Conservation (phyloP, 805 yeast genomes). For the Wickerhamomyces chambardii region DNA sequence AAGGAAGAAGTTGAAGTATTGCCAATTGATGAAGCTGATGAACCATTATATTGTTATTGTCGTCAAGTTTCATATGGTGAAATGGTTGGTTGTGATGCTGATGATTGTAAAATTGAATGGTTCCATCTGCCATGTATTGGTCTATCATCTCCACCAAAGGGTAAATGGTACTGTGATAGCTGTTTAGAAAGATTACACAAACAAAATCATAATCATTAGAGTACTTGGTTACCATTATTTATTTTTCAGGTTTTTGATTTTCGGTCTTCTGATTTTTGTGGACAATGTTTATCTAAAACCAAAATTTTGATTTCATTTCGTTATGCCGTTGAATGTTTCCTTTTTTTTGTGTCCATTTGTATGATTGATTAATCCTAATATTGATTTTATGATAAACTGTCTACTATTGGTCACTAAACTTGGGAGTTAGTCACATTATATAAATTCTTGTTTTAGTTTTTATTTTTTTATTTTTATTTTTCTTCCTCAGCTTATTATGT, state of each 20-base stretch:
- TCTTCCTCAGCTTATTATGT: too few species aligned
- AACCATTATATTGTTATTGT: slow-evolving; percentile 92
- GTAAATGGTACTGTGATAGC: slow-evolving; percentile 75
- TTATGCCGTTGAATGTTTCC: too few species aligned
- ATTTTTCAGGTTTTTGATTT: too few species aligned
- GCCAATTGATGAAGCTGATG: slow-evolving; percentile 28
- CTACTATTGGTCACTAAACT: too few species aligned
- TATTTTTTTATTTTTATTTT: too few species aligned
- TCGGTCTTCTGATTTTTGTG: neutral
- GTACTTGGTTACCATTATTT: neutral
- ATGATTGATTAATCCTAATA: too few species aligned
- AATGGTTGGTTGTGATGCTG: slow-evolving; percentile 99
- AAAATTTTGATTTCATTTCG: too few species aligned
- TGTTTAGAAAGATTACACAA: slow-evolving; percentile 28
- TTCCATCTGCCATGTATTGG: slow-evolving; percentile 93
- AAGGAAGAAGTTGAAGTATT: neutral
- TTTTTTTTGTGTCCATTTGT: too few species aligned
- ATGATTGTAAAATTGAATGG: slow-evolving; percentile 89
- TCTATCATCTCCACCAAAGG: slow-evolving; percentile 75
- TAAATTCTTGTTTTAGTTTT: too few species aligned
- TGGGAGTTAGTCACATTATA: too few species aligned
- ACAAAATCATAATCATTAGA: slow-evolving; percentile 23
- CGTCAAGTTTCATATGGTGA: slow-evolving; percentile 96
- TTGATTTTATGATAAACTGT: too few species aligned
- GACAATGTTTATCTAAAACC: too few species aligned